These are phyloP conservation scores for Phytophthora ohioensis DNA, from an alignment of 352 stramenopile genomes.

Conservation along the genomic window DNA sequence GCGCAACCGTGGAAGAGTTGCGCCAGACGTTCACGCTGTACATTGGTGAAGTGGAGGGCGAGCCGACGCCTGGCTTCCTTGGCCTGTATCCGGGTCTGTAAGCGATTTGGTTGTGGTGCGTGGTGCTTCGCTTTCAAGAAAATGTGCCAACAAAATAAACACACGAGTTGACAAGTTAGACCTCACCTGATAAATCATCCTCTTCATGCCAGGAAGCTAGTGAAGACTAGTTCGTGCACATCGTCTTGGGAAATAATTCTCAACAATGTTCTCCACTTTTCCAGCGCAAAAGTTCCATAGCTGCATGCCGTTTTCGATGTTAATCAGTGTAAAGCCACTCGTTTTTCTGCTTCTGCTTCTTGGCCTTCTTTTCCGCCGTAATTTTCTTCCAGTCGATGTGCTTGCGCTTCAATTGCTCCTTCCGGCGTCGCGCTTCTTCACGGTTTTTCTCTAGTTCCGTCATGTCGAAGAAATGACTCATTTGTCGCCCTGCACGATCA, in stretches of 20 bases:
- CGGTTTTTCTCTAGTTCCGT: slow-evolving; percentile 83
- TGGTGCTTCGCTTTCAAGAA: neutral
- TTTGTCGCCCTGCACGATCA: slow-evolving; percentile 82
- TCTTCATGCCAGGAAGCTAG: no score
- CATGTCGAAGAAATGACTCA: slow-evolving; percentile 91
- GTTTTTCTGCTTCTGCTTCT: slow-evolving; percentile 87
- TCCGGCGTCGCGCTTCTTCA: slow-evolving; percentile 74
- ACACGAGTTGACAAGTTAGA: neutral
- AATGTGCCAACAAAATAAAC: neutral
- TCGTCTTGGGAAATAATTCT: no score
- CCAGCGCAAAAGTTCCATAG: neutral
- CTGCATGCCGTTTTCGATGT: neutral
- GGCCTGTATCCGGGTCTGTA: slow-evolving; percentile 51
- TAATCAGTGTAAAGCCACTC: slow-evolving; percentile 89
- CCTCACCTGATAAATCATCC: neutral
- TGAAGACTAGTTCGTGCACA: no score
- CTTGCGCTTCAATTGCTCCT: slow-evolving; percentile 86
- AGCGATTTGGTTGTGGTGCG: neutral
- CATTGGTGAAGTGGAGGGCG: slow-evolving; percentile 61
- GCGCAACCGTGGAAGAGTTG: slow-evolving; percentile 48
- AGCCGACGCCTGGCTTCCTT: slow-evolving; percentile 46
- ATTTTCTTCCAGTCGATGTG: slow-evolving; percentile 92
- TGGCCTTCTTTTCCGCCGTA: slow-evolving; percentile 85
- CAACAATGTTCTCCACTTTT: neutral
- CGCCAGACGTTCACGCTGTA: slow-evolving; percentile 58